These are phyloP conservation scores for Aspergillus neoniger DNA, from an alignment of 2,329 filamentous ascomycete genomes.

Conservation along the genomic window DNA sequence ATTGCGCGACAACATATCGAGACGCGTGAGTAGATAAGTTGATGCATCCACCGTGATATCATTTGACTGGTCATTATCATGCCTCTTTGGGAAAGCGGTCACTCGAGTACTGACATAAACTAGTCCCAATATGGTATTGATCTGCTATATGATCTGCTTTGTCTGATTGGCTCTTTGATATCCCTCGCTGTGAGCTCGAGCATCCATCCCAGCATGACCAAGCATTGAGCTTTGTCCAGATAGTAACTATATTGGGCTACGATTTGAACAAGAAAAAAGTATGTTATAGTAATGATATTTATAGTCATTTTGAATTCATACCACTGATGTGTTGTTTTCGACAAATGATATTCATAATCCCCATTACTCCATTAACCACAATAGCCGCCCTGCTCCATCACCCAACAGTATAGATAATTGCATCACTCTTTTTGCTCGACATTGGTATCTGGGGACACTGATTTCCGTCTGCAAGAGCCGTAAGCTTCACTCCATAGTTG, in stretches of 20 bases:
- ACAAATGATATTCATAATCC: background rate
- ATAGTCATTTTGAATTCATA: background rate
- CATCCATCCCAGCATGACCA: background rate
- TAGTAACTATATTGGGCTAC: background rate
- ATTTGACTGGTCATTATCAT: background rate
- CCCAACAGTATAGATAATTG: background rate
- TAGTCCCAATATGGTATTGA: background rate
- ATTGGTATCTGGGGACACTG: background rate
- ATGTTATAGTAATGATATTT: background rate
- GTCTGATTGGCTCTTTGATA: background rate
- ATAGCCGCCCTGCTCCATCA: background rate
- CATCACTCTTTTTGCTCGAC: background rate
- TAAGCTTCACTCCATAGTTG: background rate
- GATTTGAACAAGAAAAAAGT: background rate
- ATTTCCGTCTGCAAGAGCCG: background rate
- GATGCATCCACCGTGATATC: slow-evolving; percentile 4
- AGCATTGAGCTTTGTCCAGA: background rate
- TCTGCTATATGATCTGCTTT: background rate
- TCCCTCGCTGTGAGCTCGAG: background rate
- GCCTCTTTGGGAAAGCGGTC: background rate
- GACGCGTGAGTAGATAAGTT: slow-evolving; percentile 6
- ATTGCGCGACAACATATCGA: slow-evolving; percentile 1
- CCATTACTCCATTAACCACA: background rate
- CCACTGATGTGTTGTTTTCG: background rate
- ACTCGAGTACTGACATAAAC: background rate